phyloP scores from a whole-genome alignment of 2,329 filamentous ascomycete species.

The Paecilomyces variotii region DNA sequence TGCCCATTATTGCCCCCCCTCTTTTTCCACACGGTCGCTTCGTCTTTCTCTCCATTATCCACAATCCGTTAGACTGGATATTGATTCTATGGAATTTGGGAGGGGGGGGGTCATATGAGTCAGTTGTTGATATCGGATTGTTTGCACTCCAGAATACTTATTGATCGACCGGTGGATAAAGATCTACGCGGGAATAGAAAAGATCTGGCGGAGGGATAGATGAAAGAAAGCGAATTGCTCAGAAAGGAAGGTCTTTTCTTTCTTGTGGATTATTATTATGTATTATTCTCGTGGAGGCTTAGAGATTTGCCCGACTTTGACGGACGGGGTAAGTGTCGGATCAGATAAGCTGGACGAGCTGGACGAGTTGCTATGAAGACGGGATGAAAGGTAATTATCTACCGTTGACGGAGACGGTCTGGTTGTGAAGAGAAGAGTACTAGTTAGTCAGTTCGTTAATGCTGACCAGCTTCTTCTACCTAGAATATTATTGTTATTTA shows the following conservation, averaged over 20 bases:
- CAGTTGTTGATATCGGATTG: too few species aligned
- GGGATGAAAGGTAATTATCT: not conserved
- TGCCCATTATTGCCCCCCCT: not conserved
- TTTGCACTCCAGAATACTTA: too few species aligned
- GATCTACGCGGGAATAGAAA: not conserved
- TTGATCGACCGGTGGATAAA: not conserved
- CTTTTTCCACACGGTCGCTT: not conserved
- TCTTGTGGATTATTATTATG: not conserved
- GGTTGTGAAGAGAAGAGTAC: not conserved
- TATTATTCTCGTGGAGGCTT: not conserved
- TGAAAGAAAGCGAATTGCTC: not conserved
- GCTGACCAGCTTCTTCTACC: too few species aligned
- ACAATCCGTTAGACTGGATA: not conserved
- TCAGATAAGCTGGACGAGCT: not conserved
- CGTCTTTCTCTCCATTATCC: not conserved
- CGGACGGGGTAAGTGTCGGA: not conserved
- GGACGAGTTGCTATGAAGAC: not conserved
- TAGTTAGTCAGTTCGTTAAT: not conserved
- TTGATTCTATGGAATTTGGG: not conserved
- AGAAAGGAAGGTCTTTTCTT: not conserved
- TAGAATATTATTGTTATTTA: too few species aligned
- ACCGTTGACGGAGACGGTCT: not conserved
- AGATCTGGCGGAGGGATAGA: not conserved
- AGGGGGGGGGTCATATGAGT: not conserved
- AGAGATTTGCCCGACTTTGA: not conserved